Percentiles rank a stretch among this genome's conserved stretches.
These are phyloP conservation scores for Claviceps cyperi DNA, from an alignment of 2,329 filamentous ascomycete genomes.

Conservation along the genomic window DNA sequence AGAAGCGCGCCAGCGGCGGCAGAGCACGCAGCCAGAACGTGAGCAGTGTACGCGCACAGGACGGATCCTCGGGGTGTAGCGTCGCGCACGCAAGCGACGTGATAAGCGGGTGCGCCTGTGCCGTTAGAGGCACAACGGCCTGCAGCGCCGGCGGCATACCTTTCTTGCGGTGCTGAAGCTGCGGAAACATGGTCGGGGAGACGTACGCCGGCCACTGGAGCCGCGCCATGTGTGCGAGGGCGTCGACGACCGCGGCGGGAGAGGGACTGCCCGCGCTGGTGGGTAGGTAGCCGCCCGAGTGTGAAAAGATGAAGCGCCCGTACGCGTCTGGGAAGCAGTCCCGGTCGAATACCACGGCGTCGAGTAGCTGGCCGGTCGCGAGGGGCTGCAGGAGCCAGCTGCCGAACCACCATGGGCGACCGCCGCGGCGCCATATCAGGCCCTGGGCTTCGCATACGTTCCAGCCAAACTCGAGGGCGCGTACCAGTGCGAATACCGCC, in stretches of 20 bases:
- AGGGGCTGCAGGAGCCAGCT: slow-evolving; percentile 72
- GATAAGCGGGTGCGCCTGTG: slow-evolving; percentile 76
- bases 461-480: slow-evolving; percentile 75
- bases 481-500: slow-evolving; percentile 67
- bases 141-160: slow-evolving; percentile 52
- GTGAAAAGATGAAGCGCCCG: slow-evolving; percentile 46
- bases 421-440: slow-evolving; percentile 47
- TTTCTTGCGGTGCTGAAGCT: slow-evolving; percentile 27
- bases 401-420: slow-evolving; percentile 66
- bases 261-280: slow-evolving; percentile 29
- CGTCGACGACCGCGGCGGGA: slow-evolving; percentile 64
- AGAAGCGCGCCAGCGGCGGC: slow-evolving; percentile 62
- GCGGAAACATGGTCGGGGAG: slow-evolving; percentile 76
- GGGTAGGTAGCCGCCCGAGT: slow-evolving; percentile 65
- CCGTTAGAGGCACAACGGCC: slow-evolving; percentile 61
- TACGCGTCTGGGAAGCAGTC: slow-evolving; percentile 52
- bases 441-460: slow-evolving; percentile 67
- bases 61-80: slow-evolving; percentile 76
- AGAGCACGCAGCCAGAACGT: slow-evolving; percentile 79
- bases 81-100: slow-evolving; percentile 76
- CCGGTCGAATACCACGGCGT: slow-evolving; percentile 62
- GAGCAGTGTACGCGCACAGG: slow-evolving; percentile 73
- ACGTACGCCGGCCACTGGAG: slow-evolving; percentile 76
- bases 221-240: slow-evolving; percentile 64
- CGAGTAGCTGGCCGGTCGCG: slow-evolving; percentile 60